Percentiles rank a stretch among this genome's conserved stretches.
Evolutionary conservation across 306 rosid species (phyloP).

Genomic region (Purshia tridentata): DNA sequence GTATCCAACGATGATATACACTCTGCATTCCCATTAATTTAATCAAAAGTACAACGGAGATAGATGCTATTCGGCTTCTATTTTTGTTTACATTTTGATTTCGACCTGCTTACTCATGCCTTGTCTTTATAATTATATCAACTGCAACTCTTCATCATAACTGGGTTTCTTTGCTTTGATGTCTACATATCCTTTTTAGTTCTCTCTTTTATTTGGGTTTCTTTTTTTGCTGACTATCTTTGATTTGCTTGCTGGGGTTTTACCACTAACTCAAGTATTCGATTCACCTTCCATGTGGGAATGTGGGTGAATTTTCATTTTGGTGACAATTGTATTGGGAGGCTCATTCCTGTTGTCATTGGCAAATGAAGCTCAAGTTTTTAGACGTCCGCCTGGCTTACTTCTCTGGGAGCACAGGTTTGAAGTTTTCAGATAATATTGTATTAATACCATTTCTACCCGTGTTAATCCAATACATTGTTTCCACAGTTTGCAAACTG

Average conservation of each 20-base stretch:
- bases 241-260: slow-evolving; percentile 27
- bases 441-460: background rate
- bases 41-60: slow-evolving; percentile 35
- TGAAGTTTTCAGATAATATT: slow-evolving; percentile 34
- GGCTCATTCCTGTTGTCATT: slow-evolving; percentile 35
- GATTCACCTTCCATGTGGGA: slow-evolving; percentile 30
- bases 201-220: slow-evolving; percentile 8
- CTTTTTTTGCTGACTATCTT: slow-evolving; percentile 10
- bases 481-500: background rate
- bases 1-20: slow-evolving; percentile 51
- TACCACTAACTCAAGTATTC: slow-evolving; percentile 21
- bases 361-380: slow-evolving; percentile 65
- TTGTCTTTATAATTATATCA: slow-evolving; percentile 7
- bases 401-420: slow-evolving; percentile 45
- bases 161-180: slow-evolving; percentile 23
- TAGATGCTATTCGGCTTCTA: slow-evolving; percentile 38
- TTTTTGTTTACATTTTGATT: slow-evolving; percentile 38
- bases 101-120: slow-evolving; percentile 23
- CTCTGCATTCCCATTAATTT: slow-evolving; percentile 33
- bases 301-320: slow-evolving; percentile 48
- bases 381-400: slow-evolving; percentile 50
- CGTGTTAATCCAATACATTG: slow-evolving; percentile 12
- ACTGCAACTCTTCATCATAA: slow-evolving; percentile 33
- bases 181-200: slow-evolving; percentile 5
- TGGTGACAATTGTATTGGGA: slow-evolving; percentile 34